Percentiles rank a stretch among this genome's conserved stretches.
Conservation (phyloP, 2,329 filamentous ascomycete genomes). For the Diaporthe sp. region DNA sequence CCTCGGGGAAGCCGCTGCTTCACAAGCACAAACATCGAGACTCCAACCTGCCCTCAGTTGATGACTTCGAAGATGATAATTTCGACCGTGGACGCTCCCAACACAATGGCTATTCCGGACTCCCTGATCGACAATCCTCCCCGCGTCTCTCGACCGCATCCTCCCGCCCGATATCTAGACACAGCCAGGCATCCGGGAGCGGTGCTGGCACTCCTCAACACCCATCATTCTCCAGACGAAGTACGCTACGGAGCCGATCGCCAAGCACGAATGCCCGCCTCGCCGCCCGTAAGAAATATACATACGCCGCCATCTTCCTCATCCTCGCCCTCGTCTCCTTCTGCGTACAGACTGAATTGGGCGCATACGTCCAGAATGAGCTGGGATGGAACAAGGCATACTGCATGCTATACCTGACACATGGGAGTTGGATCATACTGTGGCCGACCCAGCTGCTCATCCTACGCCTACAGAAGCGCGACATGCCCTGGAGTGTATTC, state of each 20-base stretch:
- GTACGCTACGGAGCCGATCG: slow-evolving; percentile 82
- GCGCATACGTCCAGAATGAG: slow-evolving; percentile 93
- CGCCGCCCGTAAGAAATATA: slow-evolving; percentile 85
- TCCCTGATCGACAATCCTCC: slow-evolving; percentile 28
- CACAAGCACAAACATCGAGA: slow-evolving; percentile 39
- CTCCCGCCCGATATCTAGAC: slow-evolving; percentile 36
- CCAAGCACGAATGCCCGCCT: slow-evolving; percentile 74
- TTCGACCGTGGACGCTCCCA: slow-evolving; percentile 36
- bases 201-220: slow-evolving; percentile 50
- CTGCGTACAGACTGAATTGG: slow-evolving; percentile 94
- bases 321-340: slow-evolving; percentile 88
- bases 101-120: slow-evolving; percentile 37
- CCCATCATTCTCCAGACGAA: slow-evolving; percentile 65
- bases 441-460: slow-evolving; percentile 89
- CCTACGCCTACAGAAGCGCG: slow-evolving; percentile 82
- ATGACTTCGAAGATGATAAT: slow-evolving; percentile 40
- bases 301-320: slow-evolving; percentile 87
- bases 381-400: slow-evolving; percentile 98
- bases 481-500: slow-evolving; percentile 85
- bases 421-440: slow-evolving; percentile 91
- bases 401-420: slow-evolving; percentile 98
- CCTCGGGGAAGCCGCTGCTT: slow-evolving; percentile 40
- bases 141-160: slow-evolving; percentile 26
- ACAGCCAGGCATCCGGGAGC: slow-evolving; percentile 41
- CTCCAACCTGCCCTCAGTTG: slow-evolving; percentile 38